Conservation (phyloP, 2,329 filamentous ascomycete species). For the Diaporthe capsici region DNA sequence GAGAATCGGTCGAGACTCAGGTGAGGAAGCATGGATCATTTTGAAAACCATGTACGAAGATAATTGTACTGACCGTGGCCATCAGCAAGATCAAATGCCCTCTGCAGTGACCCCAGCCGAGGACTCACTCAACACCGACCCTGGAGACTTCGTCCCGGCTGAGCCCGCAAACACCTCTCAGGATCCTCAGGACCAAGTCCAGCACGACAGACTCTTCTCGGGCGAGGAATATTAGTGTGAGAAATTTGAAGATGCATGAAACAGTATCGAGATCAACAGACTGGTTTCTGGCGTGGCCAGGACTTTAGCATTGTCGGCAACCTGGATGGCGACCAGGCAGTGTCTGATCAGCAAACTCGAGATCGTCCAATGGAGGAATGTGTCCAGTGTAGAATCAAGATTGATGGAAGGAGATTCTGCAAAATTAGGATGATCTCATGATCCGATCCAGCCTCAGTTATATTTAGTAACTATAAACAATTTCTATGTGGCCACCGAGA, state of each 20-base stretch:
- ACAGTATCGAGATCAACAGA: not conserved
- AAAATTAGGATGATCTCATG: not conserved
- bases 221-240: not conserved
- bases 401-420: not conserved
- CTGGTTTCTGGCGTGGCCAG: not conserved
- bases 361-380: not conserved
- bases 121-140: not conserved
- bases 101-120: not conserved
- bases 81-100: no score
- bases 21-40: not conserved
- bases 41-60: no score
- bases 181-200: fast-evolving
- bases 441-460: not conserved
- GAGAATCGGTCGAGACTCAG: not conserved
- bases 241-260: not conserved
- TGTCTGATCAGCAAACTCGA: not conserved
- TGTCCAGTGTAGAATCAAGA: not conserved
- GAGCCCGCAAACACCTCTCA: not conserved
- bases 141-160: no score
- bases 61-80: not conserved
- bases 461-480: not conserved
- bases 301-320: not conserved
- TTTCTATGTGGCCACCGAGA: no score
- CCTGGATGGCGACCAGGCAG: not conserved
- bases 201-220: not conserved